These are phyloP conservation scores for Blastobotrys americana DNA, from an alignment of 805 yeast genomes.

Conservation along the genomic window DNA sequence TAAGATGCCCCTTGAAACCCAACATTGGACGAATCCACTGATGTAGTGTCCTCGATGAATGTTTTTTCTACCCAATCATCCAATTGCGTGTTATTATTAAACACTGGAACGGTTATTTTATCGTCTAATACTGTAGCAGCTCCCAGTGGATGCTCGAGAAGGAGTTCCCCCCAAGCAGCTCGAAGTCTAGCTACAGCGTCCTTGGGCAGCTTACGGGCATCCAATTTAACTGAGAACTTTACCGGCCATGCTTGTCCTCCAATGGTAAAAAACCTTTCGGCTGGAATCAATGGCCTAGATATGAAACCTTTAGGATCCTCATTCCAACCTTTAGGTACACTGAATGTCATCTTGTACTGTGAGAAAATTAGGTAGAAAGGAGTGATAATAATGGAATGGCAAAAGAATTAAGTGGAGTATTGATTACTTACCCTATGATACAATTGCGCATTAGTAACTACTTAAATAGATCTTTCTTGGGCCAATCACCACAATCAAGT, in stretches of 20 bases:
- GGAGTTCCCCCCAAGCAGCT: not conserved
- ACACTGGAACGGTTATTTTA: not conserved
- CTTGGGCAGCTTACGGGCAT: not conserved
- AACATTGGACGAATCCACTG: not conserved
- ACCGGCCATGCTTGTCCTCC: constrained; percentile 6
- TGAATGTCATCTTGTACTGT: no score
- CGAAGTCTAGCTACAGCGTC: not conserved
- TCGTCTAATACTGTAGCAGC: not conserved
- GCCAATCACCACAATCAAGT: no score
- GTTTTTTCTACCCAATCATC: not conserved
- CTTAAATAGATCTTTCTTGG: no score
- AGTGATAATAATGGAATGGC: no score
- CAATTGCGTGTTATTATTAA: not conserved
- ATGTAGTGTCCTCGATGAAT: not conserved
- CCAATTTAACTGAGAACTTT: not conserved
- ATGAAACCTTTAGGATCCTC: not conserved
- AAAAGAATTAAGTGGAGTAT: no score
- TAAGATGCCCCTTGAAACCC: not conserved
- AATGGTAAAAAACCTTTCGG: not conserved
- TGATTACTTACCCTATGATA: no score
- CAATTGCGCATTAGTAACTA: no score
- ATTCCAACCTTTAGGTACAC: no score
- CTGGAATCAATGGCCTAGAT: not conserved
- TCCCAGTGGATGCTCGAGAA: constrained; percentile 1
- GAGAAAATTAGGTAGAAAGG: no score